These are phyloP conservation scores for Bertia moriformis DNA, from an alignment of 2,329 filamentous ascomycete species.

Conservation along the genomic window DNA sequence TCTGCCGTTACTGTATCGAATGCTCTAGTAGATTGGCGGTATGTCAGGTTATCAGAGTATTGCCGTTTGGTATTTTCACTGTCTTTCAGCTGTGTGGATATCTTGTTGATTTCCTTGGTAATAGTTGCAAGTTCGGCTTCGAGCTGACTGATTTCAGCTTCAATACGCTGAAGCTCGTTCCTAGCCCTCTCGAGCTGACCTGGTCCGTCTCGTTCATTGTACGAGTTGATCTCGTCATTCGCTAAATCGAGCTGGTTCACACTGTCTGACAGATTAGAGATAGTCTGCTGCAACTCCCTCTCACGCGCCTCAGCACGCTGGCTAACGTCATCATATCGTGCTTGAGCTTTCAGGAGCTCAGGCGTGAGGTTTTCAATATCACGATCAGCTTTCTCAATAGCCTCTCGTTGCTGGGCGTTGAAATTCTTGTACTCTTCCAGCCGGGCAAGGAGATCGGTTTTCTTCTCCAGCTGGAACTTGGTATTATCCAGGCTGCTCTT, in stretches of 20 bases:
- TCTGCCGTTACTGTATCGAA: constrained; percentile 54
- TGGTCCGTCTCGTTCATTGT: constrained; percentile 62
- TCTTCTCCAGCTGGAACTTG: constrained; percentile 67
- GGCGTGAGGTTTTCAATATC: constrained; percentile 65
- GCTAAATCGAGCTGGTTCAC: constrained; percentile 64
- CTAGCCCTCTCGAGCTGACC: constrained; percentile 56
- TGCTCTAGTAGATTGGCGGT: constrained; percentile 59
- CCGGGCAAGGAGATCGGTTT: constrained; percentile 53
- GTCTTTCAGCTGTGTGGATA: constrained; percentile 64
- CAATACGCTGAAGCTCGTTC: constrained; percentile 52
- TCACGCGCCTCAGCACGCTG: constrained; percentile 60
- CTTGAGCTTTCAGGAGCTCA: constrained; percentile 60
- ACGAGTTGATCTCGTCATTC: constrained; percentile 65
- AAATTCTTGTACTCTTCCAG: constrained; percentile 61
- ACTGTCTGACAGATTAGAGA: constrained; percentile 58
- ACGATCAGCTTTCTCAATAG: constrained; percentile 54
- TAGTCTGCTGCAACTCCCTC: constrained; percentile 54
- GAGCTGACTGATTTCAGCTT: constrained; percentile 47
- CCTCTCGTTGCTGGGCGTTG: constrained; percentile 52
- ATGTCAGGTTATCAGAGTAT: constrained; percentile 77
- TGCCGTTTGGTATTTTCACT: constrained; percentile 73
- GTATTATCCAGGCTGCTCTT: constrained; percentile 58
- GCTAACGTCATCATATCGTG: constrained; percentile 63
- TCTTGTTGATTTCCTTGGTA: constrained; percentile 58
- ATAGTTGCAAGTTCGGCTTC: constrained; percentile 56